Evolutionary conservation across 805 yeast species (phyloP), one percentile per base, ranked within the genome.

Genomic region (Ogataea polymorpha): DNA sequence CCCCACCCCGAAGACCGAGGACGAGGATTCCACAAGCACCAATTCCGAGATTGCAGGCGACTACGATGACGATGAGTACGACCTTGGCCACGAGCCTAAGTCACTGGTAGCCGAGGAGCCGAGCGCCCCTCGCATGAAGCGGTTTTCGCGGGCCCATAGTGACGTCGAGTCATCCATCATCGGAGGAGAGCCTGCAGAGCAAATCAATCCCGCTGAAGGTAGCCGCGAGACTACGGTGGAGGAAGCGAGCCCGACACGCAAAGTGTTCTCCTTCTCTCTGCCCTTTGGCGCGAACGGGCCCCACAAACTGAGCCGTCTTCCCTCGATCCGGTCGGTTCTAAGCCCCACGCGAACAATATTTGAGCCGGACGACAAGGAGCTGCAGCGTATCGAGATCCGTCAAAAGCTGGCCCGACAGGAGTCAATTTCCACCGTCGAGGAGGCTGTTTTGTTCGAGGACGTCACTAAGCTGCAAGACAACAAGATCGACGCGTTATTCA

Each of bases 401-500:
- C 51, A 67, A 25, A 72, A 68, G 49, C 53, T 78, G 25, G 65
- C 68, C 36, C 67, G 83, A 26, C 82, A 77, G 42, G 77, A 77
- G 44, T 70, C 82, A 0, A 71, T 81, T 21, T 65, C 74, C 30
- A 81, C 88, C 0, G 27, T 74, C 4, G 86, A 83, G 41, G 95
- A 87, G 50, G 79, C 80, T 1, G 59, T 66, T 10, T 64, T 76
- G 23, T 86, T 75, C 58, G 69, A 66, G 38, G 67, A 74, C 41
- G 66, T 72, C 31, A 76, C 75, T 34, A 79, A 80, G 5, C 70
- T 78, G 24, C 90, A 80, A 43, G 81, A 82, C 53, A 79, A 81
- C 1, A 71, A 93, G 38, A 59, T 82, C 15, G 66, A 82, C 18
- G 96, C 96, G 0, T 73, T 89, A 37, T 77, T 75, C 48, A 75